These are phyloP conservation scores for Dalbergia cultrata DNA, from an alignment of 306 rosid species.

Conservation along the genomic window DNA sequence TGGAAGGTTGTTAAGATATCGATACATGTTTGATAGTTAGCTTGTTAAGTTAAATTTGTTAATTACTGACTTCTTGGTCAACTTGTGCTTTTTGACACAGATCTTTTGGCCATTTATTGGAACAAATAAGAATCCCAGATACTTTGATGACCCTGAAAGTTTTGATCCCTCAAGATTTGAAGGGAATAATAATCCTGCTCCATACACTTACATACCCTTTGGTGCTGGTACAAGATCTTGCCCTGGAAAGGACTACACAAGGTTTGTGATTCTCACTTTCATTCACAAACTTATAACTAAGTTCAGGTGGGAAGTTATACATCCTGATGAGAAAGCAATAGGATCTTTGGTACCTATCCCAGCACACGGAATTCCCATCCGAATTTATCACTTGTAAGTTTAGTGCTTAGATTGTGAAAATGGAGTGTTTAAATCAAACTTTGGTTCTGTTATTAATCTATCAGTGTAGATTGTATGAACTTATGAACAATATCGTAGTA, in stretches of 20 bases:
- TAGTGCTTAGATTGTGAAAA: neutral
- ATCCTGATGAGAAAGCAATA: slow-evolving; percentile 44
- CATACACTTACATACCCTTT: slow-evolving; percentile 51
- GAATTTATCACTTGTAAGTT: slow-evolving; percentile 16
- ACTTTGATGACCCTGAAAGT: slow-evolving; percentile 48
- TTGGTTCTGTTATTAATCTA: neutral
- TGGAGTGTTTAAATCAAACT: neutral
- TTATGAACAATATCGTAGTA: slow-evolving; percentile 11
- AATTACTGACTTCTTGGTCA: slow-evolving; percentile 17
- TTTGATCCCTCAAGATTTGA: slow-evolving; percentile 62
- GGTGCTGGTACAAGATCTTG: slow-evolving; percentile 55
- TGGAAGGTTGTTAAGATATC: slow-evolving; percentile 51
- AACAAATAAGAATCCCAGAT: slow-evolving; percentile 45
- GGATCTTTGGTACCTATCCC: slow-evolving; percentile 40
- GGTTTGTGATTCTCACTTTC: slow-evolving; percentile 47
- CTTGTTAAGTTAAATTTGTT: neutral
- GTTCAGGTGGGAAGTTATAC: slow-evolving; percentile 48
- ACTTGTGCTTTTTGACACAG: slow-evolving; percentile 32
- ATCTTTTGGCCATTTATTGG: slow-evolving; percentile 53
- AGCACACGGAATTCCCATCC: slow-evolving; percentile 46
- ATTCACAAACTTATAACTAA: slow-evolving; percentile 53
- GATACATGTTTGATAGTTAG: neutral
- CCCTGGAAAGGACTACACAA: slow-evolving; percentile 51
- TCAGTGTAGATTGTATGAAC: neutral
- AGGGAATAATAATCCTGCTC: slow-evolving; percentile 38